Evolutionary conservation across 2,329 filamentous ascomycete species (phyloP), one percentile per base, ranked within the genome.

Genomic region (Cytospora mali): DNA sequence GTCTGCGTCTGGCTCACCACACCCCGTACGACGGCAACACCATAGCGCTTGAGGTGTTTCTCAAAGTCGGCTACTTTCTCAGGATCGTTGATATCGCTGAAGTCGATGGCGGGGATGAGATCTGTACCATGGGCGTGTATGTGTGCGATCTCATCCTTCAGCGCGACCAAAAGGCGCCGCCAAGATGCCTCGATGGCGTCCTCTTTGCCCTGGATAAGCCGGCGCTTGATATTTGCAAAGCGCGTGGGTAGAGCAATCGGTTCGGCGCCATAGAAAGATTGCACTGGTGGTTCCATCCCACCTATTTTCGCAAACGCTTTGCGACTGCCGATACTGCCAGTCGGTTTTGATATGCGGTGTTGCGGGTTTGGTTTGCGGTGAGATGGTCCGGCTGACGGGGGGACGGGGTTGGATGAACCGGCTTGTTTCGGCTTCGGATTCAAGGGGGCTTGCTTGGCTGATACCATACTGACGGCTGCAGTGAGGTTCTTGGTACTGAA

Each of bases 21-120:
- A 67, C 86, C 85, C 62, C 87, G 82, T 28, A 91, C 80, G 23
- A 91, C 82, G 48, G 85, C 88, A 13, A 87, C 83, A 58, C 88
- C 88, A 49, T 87, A 83, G 69, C 86, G 85, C 68, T 81, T 81
- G 57, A 88, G 77, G 69, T 84, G 82, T 54, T 77, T 76, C 58
- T 77, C 79, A 71, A 90, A 90, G 1, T 80, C 76, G 27, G 81
- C 76, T 2, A 83, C 80, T 57, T 82, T 79, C 59, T 77, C 74
- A 3, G 75, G 67, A 69, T 80, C 72, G 64, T 77, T 75, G 27
- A 86, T 79, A 64, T 84, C 80, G 68, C 73, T 70, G 65, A 81
- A 86, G 62, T 84, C 80, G 59, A 87, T 83, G 21, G 77, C 80
- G 28, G 84, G 84, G 55, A 85, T 83, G n/a, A 85, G 73, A 49